A percentile compares a stretch with the other conserved stretches of the same genome.
Conservation (phyloP, 768 basidiomycete genomes). For the Trichaptum fuscoviolaceum region DNA sequence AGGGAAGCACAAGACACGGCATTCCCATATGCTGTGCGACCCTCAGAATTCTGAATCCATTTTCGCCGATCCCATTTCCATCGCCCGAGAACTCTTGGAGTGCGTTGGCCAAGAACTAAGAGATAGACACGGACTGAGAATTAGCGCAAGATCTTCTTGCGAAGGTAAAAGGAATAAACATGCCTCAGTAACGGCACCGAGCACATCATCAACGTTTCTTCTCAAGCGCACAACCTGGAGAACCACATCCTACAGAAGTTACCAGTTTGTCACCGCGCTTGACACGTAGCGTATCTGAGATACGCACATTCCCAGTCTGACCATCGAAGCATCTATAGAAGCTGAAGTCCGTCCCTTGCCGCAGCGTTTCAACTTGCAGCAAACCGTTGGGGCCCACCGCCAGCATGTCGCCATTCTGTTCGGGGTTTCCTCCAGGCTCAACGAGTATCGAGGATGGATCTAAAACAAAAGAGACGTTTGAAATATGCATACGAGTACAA, state of each 20-base stretch:
- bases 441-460: background rate
- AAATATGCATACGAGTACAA: background rate
- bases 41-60: background rate
- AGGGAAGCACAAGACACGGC: background rate
- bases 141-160: background rate
- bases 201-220: background rate
- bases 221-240: background rate
- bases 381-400: background rate
- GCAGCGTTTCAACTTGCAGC: background rate
- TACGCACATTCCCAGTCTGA: background rate
- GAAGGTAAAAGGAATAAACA: background rate
- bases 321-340: background rate
- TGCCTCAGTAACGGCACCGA: background rate
- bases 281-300: background rate
- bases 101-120: background rate
- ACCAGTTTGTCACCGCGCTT: too few relatives aligned
- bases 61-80: background rate
- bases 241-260: background rate
- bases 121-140: background rate
- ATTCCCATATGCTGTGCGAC: background rate
- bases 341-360: background rate
- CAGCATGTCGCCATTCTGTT: background rate
- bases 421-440: background rate
- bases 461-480: background rate
- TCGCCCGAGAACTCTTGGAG: background rate